These are phyloP conservation scores for Trametes coccinea DNA, from an alignment of 768 basidiomycete genomes.

Conservation along the genomic window DNA sequence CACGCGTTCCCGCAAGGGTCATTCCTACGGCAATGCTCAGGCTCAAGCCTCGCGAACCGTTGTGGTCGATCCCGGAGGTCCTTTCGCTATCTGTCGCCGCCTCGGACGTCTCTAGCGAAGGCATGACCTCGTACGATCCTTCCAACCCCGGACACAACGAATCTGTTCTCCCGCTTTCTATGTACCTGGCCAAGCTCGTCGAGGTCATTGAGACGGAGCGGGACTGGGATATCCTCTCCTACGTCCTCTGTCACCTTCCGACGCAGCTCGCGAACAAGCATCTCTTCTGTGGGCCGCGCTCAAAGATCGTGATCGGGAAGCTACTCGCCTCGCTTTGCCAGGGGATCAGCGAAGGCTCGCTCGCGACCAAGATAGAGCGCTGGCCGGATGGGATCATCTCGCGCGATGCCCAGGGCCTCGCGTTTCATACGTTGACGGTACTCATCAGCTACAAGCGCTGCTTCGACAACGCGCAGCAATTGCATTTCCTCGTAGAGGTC, in stretches of 20 bases:
- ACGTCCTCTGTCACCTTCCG: constrained; percentile 88
- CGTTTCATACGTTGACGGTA: constrained; percentile 85
- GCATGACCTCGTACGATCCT: constrained; percentile 65
- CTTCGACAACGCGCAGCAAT: constrained; percentile 61
- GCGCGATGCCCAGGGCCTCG: constrained; percentile 84
- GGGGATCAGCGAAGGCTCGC: constrained; percentile 56
- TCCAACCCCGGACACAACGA: constrained; percentile 39
- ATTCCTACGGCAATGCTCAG: constrained; percentile 18
- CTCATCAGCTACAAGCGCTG: constrained; percentile 83
- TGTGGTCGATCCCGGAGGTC: constrained; percentile 73
- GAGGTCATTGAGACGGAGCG: constrained; percentile 70
- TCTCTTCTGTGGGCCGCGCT: constrained; percentile 88
- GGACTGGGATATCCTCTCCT: constrained; percentile 93
- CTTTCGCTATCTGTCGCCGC: constrained; percentile 56
- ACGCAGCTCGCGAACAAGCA: constrained; percentile 94
- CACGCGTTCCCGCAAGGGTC: constrained; percentile 46
- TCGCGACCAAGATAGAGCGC: constrained; percentile 56
- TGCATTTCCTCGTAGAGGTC: constrained; percentile 71
- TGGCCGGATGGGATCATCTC: constrained; percentile 65
- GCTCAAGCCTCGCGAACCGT: constrained; percentile 42
- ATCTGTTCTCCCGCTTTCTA: constrained; percentile 68
- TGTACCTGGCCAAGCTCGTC: constrained; percentile 65
- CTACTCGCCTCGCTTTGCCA: constrained; percentile 70
- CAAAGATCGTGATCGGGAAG: constrained; percentile 58
- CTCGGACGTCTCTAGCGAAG: constrained; percentile 65